Evolutionary conservation across 2,329 filamentous ascomycete species (phyloP).

Genomic region (Aspergillus flavus): DNA sequence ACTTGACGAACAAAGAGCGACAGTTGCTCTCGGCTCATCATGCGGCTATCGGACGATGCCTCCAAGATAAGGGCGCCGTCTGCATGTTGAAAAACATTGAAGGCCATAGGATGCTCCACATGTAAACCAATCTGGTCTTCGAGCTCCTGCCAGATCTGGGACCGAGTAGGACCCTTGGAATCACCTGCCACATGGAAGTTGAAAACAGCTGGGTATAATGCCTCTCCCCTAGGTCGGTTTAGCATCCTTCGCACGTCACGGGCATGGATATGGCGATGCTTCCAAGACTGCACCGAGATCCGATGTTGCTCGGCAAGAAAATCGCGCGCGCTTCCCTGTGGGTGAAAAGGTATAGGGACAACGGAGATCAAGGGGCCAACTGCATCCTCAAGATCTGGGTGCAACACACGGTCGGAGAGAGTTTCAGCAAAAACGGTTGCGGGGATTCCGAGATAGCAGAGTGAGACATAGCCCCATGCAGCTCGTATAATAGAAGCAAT

Average conservation of each 20-base stretch:
- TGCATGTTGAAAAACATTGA: conserved; percentile 37
- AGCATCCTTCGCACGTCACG: conserved; percentile 33
- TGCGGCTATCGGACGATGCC: conserved; percentile 25
- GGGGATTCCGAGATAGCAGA: conserved; percentile 31
- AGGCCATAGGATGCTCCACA: conserved; percentile 46
- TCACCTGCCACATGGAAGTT: conserved; percentile 30
- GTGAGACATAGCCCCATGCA: conserved; percentile 32
- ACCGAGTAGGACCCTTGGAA: not conserved
- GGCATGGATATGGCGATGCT: conserved; percentile 32
- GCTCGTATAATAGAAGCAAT: conserved; percentile 32
- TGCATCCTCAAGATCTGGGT: conserved; percentile 28
- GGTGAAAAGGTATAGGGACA: conserved; percentile 36
- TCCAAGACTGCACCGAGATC: conserved; percentile 28
- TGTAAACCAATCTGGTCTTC: conserved; percentile 37
- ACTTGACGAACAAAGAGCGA: conserved; percentile 33
- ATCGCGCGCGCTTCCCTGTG: conserved; percentile 26
- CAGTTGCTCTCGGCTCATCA: conserved; percentile 33
- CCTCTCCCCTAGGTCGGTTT: conserved; percentile 25
- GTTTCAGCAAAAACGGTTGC: conserved; percentile 36
- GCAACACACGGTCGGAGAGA: conserved; percentile 33
- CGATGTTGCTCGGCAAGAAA: conserved; percentile 29
- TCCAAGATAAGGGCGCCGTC: conserved; percentile 28
- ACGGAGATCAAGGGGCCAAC: conserved; percentile 38
- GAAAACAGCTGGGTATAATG: conserved; percentile 37
- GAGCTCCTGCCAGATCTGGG: conserved; percentile 30